Evolutionary conservation across 768 basidiomycete genomes (phyloP).

Genomic region (Xerocomus brunneocitrinus): DNA sequence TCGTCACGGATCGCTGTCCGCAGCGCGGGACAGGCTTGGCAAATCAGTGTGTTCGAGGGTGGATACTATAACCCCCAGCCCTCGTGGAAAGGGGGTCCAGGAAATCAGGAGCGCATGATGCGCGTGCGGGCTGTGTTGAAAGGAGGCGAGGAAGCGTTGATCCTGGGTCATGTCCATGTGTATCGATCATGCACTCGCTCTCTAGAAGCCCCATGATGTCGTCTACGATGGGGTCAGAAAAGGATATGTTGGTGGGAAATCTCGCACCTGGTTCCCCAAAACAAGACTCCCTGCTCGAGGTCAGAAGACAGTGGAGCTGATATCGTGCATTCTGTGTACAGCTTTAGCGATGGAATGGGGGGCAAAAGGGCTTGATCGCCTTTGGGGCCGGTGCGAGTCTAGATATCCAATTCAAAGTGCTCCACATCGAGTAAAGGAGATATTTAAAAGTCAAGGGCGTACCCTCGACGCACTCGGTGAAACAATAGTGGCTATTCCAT

Average conservation of each 20-base stretch:
- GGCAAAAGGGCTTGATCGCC: neutral
- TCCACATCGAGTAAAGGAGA: neutral
- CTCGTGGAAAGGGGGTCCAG: neutral
- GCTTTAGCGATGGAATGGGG: neutral
- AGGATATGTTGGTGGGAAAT: neutral
- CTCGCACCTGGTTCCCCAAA: neutral
- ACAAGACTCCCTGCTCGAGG: neutral
- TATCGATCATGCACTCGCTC: neutral
- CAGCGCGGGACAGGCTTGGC: neutral
- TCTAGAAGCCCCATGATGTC: neutral
- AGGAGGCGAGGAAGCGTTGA: neutral
- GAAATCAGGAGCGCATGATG: neutral
- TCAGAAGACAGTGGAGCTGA: neutral
- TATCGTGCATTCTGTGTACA: neutral
- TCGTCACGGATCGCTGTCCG: constrained; percentile 1
- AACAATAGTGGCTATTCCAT: neutral
- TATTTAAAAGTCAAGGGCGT: neutral
- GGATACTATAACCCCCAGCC: neutral
- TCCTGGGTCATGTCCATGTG: neutral
- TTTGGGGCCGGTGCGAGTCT: neutral
- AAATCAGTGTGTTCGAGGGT: neutral
- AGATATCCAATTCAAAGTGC: neutral
- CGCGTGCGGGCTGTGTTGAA: neutral
- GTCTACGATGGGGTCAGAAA: neutral
- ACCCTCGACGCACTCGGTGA: neutral